These are phyloP conservation scores for Cutaneotrichosporon cyanovorans DNA, from an alignment of 1,284 basidiomycete species.

Conservation along the genomic window DNA sequence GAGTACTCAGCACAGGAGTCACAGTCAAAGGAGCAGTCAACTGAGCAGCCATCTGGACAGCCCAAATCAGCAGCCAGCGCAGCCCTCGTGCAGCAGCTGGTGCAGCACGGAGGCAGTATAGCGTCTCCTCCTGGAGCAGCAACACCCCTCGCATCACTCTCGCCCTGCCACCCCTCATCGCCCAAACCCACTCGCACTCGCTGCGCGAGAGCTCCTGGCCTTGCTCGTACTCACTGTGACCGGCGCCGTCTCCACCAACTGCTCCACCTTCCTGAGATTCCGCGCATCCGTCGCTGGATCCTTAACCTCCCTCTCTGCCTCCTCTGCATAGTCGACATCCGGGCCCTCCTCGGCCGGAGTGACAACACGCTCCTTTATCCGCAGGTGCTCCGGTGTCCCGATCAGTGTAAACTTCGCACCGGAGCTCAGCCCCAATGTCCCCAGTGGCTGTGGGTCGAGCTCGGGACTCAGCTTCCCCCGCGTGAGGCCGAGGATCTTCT, in stretches of 20 bases:
- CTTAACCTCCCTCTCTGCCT: conserved; percentile 52
- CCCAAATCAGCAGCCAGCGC: no score
- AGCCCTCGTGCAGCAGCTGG: no score
- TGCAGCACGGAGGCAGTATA: no score
- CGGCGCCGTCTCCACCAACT: conserved; percentile 59
- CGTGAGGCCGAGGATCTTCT: conserved; percentile 62
- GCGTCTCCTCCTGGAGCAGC: no score
- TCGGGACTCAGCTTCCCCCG: conserved; percentile 76
- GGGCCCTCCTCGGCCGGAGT: no score
- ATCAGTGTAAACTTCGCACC: conserved; percentile 68
- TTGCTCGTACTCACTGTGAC: conserved; percentile 32
- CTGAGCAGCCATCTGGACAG: no score
- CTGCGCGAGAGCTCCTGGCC: no score
- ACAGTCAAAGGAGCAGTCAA: no score
- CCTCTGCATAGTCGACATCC: not conserved
- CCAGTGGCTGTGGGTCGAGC: conserved; percentile 48
- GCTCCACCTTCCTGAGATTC: conserved; percentile 68
- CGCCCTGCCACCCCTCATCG: no score
- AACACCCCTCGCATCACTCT: no score
- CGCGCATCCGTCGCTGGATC: conserved; percentile 63
- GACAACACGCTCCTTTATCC: conserved; percentile 62
- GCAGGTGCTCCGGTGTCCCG: conserved; percentile 72
- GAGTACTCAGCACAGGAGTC: no score
- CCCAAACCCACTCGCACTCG: no score
- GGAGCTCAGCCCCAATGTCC: conserved; percentile 50